A percentile compares a stretch with the other conserved stretches of the same genome.
Evolutionary conservation across 352 stramenopile genomes (phyloP).

Genomic region (Poterioochromonas sp.): DNA sequence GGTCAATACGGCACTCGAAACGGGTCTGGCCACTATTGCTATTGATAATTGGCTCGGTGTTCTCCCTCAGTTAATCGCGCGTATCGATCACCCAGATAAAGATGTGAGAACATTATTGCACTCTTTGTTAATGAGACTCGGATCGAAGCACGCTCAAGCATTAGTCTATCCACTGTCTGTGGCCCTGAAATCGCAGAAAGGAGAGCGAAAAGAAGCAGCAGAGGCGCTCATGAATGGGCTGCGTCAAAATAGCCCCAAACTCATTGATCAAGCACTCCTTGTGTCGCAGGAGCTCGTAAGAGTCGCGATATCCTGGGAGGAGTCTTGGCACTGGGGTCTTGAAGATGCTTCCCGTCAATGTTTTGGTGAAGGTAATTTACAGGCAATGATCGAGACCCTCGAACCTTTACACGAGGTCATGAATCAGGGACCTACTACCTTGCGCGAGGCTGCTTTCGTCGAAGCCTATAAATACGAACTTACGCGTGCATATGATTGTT

Average conservation of each 20-base stretch:
- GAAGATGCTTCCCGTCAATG: slow-evolving; percentile 91
- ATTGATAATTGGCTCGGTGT: slow-evolving; percentile 97
- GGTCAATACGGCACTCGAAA: slow-evolving; percentile 49
- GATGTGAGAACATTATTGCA: slow-evolving; percentile 46
- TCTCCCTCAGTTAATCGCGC: slow-evolving; percentile 85
- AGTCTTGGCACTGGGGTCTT: slow-evolving; percentile 95
- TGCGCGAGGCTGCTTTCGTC: background rate
- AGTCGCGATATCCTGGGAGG: slow-evolving; percentile 95
- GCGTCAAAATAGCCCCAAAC: slow-evolving; percentile 75
- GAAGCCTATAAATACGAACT: slow-evolving; percentile 27
- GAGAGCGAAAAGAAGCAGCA: slow-evolving; percentile 45
- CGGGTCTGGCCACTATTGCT: slow-evolving; percentile 77
- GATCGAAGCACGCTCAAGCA: slow-evolving; percentile 88
- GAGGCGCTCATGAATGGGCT: slow-evolving; percentile 54
- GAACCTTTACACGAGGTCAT: slow-evolving; percentile 81
- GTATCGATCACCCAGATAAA: slow-evolving; percentile 49
- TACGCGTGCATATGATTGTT: background rate
- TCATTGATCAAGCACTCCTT: slow-evolving; percentile 93
- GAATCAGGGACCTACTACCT: slow-evolving; percentile 53
- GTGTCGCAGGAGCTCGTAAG: slow-evolving; percentile 84
- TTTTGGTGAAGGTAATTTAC: slow-evolving; percentile 91
- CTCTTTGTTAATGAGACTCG: slow-evolving; percentile 50
- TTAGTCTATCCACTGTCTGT: slow-evolving; percentile 96
- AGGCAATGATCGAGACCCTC: slow-evolving; percentile 86
- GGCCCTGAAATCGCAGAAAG: slow-evolving; percentile 66